Conservation (phyloP, 768 basidiomycete species). For the Multifurca ochricompacta region DNA sequence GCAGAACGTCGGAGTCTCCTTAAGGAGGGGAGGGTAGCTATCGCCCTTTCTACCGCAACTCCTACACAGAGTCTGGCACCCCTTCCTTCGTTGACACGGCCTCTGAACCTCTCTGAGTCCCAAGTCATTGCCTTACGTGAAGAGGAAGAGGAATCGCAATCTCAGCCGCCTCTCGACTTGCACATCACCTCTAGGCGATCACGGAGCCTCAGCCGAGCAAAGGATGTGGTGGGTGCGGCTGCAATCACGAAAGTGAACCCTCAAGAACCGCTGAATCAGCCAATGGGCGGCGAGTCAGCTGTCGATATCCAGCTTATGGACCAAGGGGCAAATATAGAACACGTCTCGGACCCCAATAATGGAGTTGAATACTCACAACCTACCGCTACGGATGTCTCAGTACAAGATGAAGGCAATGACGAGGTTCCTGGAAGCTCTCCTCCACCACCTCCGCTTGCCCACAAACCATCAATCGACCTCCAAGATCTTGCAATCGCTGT, state of each 20-base stretch:
- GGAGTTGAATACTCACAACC: neutral
- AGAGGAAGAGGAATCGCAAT: constrained; percentile 20
- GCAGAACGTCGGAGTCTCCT: neutral
- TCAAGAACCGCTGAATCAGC: neutral
- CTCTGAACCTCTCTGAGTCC: constrained; percentile 1
- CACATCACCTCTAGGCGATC: neutral
- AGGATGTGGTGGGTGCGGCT: neutral
- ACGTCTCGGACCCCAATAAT: neutral
- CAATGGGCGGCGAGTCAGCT: neutral
- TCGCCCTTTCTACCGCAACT: neutral
- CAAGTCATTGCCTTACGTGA: constrained; percentile 17
- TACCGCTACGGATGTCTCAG: neutral
- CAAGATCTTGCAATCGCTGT: neutral
- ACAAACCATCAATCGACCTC: neutral
- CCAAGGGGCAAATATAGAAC: neutral
- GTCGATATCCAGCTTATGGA: neutral
- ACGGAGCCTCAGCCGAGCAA: neutral
- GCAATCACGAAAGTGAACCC: neutral
- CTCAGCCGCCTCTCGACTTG: neutral
- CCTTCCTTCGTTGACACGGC: neutral
- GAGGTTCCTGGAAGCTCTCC: neutral
- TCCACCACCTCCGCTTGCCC: neutral
- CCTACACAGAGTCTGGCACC: neutral
- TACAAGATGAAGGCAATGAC: neutral
- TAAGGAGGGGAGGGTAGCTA: neutral